These are phyloP conservation scores for Clitocybe nebularis DNA, from an alignment of 1,284 basidiomycete species.

Conservation along the genomic window DNA sequence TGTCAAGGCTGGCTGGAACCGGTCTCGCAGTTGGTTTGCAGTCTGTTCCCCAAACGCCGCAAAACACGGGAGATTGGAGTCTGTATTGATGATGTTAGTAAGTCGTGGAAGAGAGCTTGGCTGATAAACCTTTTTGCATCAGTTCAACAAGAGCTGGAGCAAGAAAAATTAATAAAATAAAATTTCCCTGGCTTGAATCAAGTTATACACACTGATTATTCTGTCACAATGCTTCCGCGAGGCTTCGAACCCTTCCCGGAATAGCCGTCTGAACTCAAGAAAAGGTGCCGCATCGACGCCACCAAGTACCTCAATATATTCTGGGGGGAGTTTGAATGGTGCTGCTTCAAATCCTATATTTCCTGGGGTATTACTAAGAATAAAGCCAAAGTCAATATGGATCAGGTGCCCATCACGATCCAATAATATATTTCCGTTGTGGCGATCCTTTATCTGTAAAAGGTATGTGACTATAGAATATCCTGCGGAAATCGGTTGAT, in stretches of 20 bases:
- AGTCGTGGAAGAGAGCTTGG: neutral
- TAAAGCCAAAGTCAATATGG: conserved; percentile 99
- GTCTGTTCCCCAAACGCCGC: conserved; percentile 89
- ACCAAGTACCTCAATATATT: conserved; percentile 96
- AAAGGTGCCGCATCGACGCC: conserved; percentile 80
- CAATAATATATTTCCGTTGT: conserved; percentile 97
- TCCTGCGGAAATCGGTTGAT: conserved; percentile 40
- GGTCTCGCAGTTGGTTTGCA: conserved; percentile 81
- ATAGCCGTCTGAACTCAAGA: conserved; percentile 82
- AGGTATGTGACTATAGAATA: conserved; percentile 96
- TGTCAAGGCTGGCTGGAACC: conserved; percentile 91
- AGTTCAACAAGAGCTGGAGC: conserved; percentile 81
- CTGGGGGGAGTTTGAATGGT: conserved; percentile 93
- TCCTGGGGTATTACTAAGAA: conserved; percentile 94
- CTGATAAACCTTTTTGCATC: conserved; percentile 81
- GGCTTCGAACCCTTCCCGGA: conserved; percentile 91
- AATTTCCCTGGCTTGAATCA: too few relatives aligned
- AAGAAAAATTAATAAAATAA: neutral
- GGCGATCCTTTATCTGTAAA: conserved; percentile 97
- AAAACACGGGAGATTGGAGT: conserved; percentile 93
- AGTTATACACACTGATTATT: conserved; percentile 90
- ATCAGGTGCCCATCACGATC: conserved; percentile 93
- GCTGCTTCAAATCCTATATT: conserved; percentile 99
- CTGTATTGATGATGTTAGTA: conserved; percentile 36
- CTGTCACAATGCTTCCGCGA: conserved; percentile 96